Conservation (phyloP, 345 rosid species). For the Rhizophora mangle region DNA sequence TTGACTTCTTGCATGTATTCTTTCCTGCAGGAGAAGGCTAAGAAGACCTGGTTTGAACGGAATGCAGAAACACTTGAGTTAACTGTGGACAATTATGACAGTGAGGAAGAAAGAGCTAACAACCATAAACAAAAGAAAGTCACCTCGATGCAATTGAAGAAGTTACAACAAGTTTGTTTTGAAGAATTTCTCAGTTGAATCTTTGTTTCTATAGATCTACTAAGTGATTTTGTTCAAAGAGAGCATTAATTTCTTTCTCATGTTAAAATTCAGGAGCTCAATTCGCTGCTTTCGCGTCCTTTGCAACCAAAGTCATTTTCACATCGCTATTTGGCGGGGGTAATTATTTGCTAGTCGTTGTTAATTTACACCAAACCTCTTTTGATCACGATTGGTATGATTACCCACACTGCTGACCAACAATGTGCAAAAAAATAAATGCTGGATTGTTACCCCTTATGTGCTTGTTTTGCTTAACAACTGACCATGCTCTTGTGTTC, state of each 20-base stretch:
- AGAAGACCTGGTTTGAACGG: conserved; percentile 75
- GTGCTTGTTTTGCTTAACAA: neutral
- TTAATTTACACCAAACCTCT: neutral
- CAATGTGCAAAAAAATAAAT: neutral
- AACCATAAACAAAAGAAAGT: conserved; percentile 44
- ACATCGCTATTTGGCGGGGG: conserved; percentile 87
- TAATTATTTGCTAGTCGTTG: conserved; percentile 23
- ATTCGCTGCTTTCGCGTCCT: conserved; percentile 56
- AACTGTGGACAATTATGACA: conserved; percentile 64
- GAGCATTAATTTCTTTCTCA: neutral
- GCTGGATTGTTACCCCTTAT: neutral
- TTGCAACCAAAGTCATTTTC: conserved; percentile 86
- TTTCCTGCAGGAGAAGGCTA: conserved; percentile 61
- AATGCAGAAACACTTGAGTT: conserved; percentile 77
- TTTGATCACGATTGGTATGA: neutral
- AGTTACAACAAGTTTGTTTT: conserved; percentile 52
- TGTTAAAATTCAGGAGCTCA: conserved; percentile 66
- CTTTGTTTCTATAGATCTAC: neutral
- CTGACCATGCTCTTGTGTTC: neutral
- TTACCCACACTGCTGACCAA: neutral
- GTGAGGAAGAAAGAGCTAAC: conserved; percentile 83
- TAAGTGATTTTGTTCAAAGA: neutral
- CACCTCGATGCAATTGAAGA: too few species aligned
- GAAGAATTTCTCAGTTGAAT: neutral
- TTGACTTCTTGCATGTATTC: neutral